These are phyloP conservation scores for Epichloe gansuensis DNA, from an alignment of 2,329 filamentous ascomycete genomes.

Conservation along the genomic window DNA sequence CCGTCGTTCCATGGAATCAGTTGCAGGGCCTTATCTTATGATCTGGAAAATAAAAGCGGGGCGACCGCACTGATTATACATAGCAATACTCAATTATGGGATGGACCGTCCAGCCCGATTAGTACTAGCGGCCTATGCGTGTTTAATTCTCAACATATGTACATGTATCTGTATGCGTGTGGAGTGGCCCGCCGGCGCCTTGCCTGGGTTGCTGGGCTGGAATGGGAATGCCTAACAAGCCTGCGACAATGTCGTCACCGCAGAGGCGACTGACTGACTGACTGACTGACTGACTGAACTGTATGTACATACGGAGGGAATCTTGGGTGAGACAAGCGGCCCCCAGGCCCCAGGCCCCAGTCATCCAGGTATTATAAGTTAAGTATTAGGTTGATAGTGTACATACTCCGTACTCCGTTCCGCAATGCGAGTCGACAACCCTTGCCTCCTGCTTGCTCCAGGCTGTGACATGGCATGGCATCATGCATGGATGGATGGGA, in stretches of 20 bases:
- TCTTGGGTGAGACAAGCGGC: neutral
- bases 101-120: too few species aligned
- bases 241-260: conserved; percentile 2
- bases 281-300: too few species aligned
- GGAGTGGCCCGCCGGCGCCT: too few species aligned
- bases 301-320: neutral
- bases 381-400: neutral
- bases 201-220: neutral
- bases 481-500: neutral
- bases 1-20: too few species aligned
- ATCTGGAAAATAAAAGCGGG: too few species aligned
- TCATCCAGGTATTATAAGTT: neutral
- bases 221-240: neutral
- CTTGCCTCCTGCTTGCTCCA: neutral
- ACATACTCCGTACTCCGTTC: too few species aligned
- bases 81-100: too few species aligned
- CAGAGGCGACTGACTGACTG: neutral
- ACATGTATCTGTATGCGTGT: too few species aligned
- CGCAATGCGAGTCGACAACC: neutral
- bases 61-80: too few species aligned
- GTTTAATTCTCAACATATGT: too few species aligned
- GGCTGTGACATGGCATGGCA: neutral
- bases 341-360: neutral
- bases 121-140: too few species aligned
- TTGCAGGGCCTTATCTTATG: too few species aligned